phyloP scores from a whole-genome alignment of 2,329 filamentous ascomycete species.

The Aaosphaeria pasadenensis region DNA sequence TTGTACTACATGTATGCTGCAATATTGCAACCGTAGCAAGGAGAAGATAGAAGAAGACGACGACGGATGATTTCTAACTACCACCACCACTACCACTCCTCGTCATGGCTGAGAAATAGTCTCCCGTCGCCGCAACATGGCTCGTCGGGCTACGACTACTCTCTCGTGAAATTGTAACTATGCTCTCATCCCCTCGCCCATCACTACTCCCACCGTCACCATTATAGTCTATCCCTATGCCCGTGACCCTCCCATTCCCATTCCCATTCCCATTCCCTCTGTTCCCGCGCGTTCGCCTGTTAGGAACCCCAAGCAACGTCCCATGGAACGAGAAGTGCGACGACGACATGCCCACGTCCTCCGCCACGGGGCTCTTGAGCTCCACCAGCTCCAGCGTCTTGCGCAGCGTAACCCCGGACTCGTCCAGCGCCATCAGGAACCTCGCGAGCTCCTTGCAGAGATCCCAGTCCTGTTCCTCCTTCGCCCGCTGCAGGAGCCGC shows the following conservation, averaged over 20 bases:
- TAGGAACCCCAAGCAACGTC: conserved; percentile 25
- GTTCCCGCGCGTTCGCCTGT: conserved; percentile 6
- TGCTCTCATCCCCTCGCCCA: conserved; percentile 4
- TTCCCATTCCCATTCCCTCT: conserved; percentile 3
- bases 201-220: conserved; percentile 7
- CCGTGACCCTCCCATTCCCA: neutral
- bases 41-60: too few species aligned
- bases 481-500: conserved; percentile 75
- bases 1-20: too few species aligned
- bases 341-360: conserved; percentile 12
- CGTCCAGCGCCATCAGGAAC: conserved; percentile 92
- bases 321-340: conserved; percentile 32
- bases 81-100: too few species aligned
- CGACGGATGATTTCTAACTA: too few species aligned
- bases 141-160: conserved; percentile 9
- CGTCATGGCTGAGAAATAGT: conserved; percentile 6
- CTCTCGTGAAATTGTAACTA: conserved; percentile 3
- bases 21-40: too few species aligned
- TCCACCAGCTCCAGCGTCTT: conserved; percentile 61
- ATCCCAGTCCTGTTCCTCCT: conserved; percentile 87
- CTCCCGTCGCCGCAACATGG: neutral
- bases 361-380: conserved; percentile 27
- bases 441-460: conserved; percentile 90
- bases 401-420: conserved; percentile 74
- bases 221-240: neutral